Evolutionary conservation across 1,284 basidiomycete species (phyloP).

Genomic region (Ganoderma lingzhi): DNA sequence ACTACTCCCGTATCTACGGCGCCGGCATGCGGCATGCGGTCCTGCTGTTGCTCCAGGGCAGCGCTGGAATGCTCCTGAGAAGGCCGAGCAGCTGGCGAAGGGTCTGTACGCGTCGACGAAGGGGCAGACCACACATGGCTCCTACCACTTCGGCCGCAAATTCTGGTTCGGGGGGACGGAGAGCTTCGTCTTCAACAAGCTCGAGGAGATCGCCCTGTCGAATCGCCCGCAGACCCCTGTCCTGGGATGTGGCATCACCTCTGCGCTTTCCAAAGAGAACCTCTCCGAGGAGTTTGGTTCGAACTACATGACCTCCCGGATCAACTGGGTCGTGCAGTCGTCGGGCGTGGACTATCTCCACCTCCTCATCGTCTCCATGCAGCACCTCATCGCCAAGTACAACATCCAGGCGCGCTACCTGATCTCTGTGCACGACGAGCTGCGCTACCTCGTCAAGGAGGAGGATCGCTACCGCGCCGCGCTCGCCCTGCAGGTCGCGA

Average conservation of each 20-base stretch:
- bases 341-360: conserved; percentile 99
- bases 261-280: conserved; percentile 90
- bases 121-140: conserved; percentile 83
- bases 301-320: conserved; percentile 95
- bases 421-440: conserved; percentile 97
- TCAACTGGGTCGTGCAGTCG: conserved; percentile 99
- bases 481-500: conserved; percentile 95
- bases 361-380: conserved; percentile 95
- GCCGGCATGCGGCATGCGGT: conserved; percentile 96
- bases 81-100: conserved; percentile 85
- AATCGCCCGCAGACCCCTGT: conserved; percentile 92
- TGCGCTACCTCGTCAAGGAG: conserved; percentile 92
- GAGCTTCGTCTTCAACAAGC: conserved; percentile 98
- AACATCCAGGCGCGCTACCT: conserved; percentile 93
- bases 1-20: conserved; percentile 98
- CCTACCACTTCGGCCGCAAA: conserved; percentile 76
- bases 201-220: conserved; percentile 94
- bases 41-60: conserved; percentile 89
- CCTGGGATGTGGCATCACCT: conserved; percentile 93
- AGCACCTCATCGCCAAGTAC: conserved; percentile 86
- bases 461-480: conserved; percentile 90
- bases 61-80: conserved; percentile 80
- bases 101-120: conserved; percentile 95
- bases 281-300: conserved; percentile 81
- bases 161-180: conserved; percentile 99